These are phyloP conservation scores for Ormosia emarginata DNA, from an alignment of 306 rosid species.

Conservation along the genomic window DNA sequence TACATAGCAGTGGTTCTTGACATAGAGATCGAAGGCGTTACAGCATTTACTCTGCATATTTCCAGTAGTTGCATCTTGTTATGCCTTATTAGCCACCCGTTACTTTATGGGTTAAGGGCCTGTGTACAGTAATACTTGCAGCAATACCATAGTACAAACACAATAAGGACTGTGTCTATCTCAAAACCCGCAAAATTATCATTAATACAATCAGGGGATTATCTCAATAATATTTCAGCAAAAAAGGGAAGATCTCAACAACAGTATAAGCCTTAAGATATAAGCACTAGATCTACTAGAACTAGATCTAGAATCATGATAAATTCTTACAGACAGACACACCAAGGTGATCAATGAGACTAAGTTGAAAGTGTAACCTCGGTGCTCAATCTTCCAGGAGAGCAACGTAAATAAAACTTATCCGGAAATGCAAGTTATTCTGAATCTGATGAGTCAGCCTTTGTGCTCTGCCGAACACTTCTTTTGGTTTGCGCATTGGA, in stretches of 20 bases:
- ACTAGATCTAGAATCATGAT: conserved; percentile 1
- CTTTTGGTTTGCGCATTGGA: conserved; percentile 45
- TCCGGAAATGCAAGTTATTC: conserved; percentile 38
- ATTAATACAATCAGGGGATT: neutral
- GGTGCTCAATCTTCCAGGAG: neutral
- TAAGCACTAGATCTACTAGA: neutral
- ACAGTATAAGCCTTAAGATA: neutral
- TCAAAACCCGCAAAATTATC: conserved; percentile 24
- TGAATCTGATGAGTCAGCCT: conserved; percentile 84
- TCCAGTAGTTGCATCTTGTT: no score
- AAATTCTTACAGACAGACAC: neutral
- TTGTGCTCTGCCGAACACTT: conserved; percentile 69
- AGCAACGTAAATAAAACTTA: neutral
- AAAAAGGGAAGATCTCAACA: conserved; percentile 4
- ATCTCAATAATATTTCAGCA: neutral
- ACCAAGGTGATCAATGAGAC: neutral
- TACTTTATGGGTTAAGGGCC: neutral
- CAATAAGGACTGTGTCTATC: neutral
- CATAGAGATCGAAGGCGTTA: no score
- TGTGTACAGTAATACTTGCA: neutral
- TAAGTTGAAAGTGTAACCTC: neutral
- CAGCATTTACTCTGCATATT: no score
- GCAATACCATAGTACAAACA: neutral
- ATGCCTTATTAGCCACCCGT: no score
- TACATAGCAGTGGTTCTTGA: no score